Conservation (phyloP, 805 yeast genomes). For the Scheffersomyces lignosus region DNA sequence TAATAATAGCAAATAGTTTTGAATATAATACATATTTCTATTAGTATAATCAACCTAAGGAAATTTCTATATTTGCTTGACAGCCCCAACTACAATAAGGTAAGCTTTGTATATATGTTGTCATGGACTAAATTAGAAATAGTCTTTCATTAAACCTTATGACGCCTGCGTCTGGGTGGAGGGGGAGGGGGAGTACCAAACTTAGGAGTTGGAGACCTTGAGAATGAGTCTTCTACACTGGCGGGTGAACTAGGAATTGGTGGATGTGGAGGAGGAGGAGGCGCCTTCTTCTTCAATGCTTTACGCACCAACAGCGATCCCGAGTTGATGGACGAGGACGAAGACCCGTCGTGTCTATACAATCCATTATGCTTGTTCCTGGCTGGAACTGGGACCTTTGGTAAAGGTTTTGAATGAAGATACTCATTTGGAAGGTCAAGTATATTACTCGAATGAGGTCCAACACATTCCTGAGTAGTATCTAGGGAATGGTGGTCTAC, state of each 20-base stretch:
- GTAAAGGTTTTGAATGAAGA: constrained; percentile 20
- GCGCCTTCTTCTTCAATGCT: constrained; percentile 35
- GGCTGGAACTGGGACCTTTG: constrained; percentile 12
- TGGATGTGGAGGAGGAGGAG: constrained; percentile 39
- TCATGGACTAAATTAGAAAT: too few species aligned
- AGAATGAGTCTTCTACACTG: neutral
- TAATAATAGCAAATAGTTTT: neutral
- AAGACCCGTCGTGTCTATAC: constrained; percentile 7
- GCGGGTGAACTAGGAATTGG: constrained; percentile 3
- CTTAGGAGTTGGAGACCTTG: neutral
- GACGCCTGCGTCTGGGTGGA: constrained; percentile 32
- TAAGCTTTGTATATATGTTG: too few species aligned
- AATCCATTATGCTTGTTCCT: constrained; percentile 2
- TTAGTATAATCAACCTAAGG: too few species aligned
- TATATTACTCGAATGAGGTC: constrained; percentile 18
- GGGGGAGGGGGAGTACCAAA: constrained; percentile 29
- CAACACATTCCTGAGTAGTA: neutral
- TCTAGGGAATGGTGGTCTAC: neutral
- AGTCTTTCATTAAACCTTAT: neutral
- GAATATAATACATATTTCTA: neutral
- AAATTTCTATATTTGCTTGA: too few species aligned
- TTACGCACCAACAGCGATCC: constrained; percentile 23
- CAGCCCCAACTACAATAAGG: too few species aligned
- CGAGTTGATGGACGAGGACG: constrained; percentile 18
- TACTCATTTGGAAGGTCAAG: constrained; percentile 36